Evolutionary conservation across 148 eudicot genomes (phyloP).

Genomic region (Amaranthus palmeri): DNA sequence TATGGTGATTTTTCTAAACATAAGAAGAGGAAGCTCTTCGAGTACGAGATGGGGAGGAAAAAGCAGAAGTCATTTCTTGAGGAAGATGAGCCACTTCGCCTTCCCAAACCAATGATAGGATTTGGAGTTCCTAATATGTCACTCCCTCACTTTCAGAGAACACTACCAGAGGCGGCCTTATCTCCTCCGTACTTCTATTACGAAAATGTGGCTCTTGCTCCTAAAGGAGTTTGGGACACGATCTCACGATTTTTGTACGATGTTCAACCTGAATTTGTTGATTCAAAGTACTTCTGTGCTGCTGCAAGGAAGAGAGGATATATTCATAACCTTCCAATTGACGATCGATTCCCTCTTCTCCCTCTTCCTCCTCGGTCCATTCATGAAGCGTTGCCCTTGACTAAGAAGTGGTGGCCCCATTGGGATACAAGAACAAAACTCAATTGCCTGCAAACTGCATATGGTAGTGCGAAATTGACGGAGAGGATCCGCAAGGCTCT

Average conservation of each 20-base stretch:
- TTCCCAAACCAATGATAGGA: slow-evolving; percentile 91
- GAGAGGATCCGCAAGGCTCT: slow-evolving; percentile 64
- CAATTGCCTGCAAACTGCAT: slow-evolving; percentile 70
- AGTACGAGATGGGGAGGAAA: slow-evolving; percentile 29
- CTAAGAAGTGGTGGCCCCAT: slow-evolving; percentile 76
- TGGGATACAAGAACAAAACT: slow-evolving; percentile 74
- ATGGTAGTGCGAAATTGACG: slow-evolving; percentile 65
- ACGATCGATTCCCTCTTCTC: slow-evolving; percentile 54
- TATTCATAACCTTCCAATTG: slow-evolving; percentile 72
- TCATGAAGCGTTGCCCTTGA: slow-evolving; percentile 67
- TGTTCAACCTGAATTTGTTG: slow-evolving; percentile 81
- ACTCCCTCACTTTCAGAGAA: slow-evolving; percentile 27
- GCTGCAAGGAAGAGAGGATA: slow-evolving; percentile 87
- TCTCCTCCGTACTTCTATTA: slow-evolving; percentile 86
- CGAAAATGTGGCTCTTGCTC: slow-evolving; percentile 91
- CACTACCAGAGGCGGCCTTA: slow-evolving; percentile 53
- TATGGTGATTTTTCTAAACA: slow-evolving; percentile 14
- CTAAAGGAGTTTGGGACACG: slow-evolving; percentile 88
- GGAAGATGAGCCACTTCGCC: slow-evolving; percentile 53
- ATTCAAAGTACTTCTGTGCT: slow-evolving; percentile 76
- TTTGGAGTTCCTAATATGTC: slow-evolving; percentile 61
- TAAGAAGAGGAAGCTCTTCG: slow-evolving; percentile 48
- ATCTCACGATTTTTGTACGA: slow-evolving; percentile 72
- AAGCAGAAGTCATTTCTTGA: slow-evolving; percentile 31
- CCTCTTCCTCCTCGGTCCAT: slow-evolving; percentile 77